These are phyloP conservation scores for Firmiana major DNA, from an alignment of 345 rosid species.

Conservation along the genomic window DNA sequence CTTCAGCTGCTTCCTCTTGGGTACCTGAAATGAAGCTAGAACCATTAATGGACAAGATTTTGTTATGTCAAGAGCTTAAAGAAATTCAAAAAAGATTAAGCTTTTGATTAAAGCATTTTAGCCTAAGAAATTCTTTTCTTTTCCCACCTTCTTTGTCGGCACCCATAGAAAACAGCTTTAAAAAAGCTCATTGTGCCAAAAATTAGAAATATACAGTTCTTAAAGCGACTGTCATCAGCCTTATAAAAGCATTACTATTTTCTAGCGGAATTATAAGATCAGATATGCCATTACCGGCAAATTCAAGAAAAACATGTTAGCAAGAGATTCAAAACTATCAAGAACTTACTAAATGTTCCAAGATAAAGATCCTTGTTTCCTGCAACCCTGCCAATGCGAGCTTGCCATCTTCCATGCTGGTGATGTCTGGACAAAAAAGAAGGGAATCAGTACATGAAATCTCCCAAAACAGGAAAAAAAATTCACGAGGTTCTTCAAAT, in stretches of 20 bases:
- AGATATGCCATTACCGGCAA: background rate
- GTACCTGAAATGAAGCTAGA: constrained; percentile 39
- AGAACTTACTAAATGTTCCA: constrained; percentile 70
- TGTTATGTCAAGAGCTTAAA: background rate
- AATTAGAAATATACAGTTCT: constrained; percentile 11
- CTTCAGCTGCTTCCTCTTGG: constrained; percentile 89
- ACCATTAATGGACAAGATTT: background rate
- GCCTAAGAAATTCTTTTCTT: background rate
- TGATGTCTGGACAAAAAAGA: constrained; percentile 46
- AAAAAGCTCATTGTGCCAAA: constrained; percentile 17
- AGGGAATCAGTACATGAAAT: background rate
- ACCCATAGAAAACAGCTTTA: constrained; percentile 23
- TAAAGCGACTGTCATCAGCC: constrained; percentile 40
- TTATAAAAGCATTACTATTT: constrained; percentile 37
- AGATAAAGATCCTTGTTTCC: constrained; percentile 91
- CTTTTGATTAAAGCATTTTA: background rate
- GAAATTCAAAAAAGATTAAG: background rate
- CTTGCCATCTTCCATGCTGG: constrained; percentile 92
- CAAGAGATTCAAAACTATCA: background rate
- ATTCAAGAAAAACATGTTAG: background rate
- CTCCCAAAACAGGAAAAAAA: background rate
- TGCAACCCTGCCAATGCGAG: constrained; percentile 80
- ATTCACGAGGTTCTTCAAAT: background rate
- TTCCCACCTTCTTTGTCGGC: background rate
- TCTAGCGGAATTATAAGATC: constrained; percentile 30